A percentile compares a stretch with the other conserved stretches of the same genome.
phyloP scores from a whole-genome alignment of 192 early-diverging fungal species.

The Backusella psychrophila region DNA sequence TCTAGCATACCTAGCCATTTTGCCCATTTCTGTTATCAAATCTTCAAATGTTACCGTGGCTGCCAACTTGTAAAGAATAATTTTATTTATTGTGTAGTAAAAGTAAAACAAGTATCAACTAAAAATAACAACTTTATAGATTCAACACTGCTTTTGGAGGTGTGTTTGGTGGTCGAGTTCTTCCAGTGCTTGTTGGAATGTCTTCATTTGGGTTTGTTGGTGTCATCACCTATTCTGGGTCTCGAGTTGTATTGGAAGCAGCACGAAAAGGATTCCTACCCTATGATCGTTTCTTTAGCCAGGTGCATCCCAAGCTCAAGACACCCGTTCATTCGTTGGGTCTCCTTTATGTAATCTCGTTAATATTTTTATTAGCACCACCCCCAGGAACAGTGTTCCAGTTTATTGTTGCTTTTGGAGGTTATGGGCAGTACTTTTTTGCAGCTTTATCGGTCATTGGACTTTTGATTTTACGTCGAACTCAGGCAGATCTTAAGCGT shows the following conservation, averaged over 20 bases:
- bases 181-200: constrained; percentile 45
- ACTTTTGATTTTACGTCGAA: constrained; percentile 4
- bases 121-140: constrained; percentile 39
- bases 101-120: not conserved
- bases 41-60: not conserved
- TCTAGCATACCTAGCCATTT: not conserved
- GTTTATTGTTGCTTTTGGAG: constrained; percentile 15
- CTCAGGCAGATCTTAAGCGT: constrained; percentile 11
- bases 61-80: not conserved
- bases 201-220: constrained; percentile 15
- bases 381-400: constrained; percentile 7
- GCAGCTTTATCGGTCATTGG: constrained; percentile 16
- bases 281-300: constrained; percentile 32
- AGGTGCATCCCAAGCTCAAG: constrained; percentile 31
- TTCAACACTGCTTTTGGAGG: constrained; percentile 26
- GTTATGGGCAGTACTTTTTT: constrained; percentile 8
- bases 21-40: not conserved
- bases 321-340: not conserved
- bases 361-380: not conserved
- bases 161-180: constrained; percentile 37
- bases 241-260: constrained; percentile 50
- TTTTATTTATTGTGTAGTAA: not conserved
- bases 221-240: constrained; percentile 5
- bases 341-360: not conserved
- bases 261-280: constrained; percentile 54